Conservation (phyloP, 305 asterid genomes). For the Fraxinus dipetala region DNA sequence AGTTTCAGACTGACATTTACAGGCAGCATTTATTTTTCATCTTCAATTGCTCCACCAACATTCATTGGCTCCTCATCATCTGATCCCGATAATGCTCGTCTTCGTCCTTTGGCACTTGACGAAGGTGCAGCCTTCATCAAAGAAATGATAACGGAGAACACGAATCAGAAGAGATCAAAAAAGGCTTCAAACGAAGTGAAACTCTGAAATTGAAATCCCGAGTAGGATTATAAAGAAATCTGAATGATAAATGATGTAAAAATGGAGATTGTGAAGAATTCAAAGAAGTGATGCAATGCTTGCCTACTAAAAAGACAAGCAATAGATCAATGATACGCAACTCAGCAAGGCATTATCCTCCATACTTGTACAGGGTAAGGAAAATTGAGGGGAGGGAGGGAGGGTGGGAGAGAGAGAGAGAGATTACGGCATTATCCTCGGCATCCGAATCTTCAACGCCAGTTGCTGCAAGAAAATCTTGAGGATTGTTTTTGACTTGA, state of each 20-base stretch:
- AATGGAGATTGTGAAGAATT: neutral
- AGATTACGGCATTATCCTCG: constrained; percentile 62
- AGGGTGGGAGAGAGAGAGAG: constrained; percentile 38
- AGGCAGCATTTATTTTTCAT: neutral
- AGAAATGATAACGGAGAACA: constrained; percentile 1
- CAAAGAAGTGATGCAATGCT: too few species aligned
- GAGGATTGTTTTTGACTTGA: constrained; percentile 55
- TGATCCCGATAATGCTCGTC: constrained; percentile 79
- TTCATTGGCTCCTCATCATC: constrained; percentile 61
- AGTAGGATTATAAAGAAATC: neutral
- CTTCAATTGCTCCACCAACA: neutral
- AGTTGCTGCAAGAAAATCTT: constrained; percentile 80
- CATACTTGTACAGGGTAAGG: neutral
- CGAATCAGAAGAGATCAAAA: constrained; percentile 5
- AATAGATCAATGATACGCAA: neutral
- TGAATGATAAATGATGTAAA: neutral
- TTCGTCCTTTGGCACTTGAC: constrained; percentile 45
- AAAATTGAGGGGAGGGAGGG: constrained; percentile 11
- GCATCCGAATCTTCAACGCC: constrained; percentile 97
- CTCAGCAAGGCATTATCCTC: neutral
- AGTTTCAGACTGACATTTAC: neutral
- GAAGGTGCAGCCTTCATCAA: constrained; percentile 53
- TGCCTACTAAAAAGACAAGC: too few species aligned
- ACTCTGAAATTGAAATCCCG: neutral
- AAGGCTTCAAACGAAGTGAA: neutral